These are phyloP conservation scores for Massarina eburnea DNA, from an alignment of 2,329 filamentous ascomycete genomes.

Conservation along the genomic window DNA sequence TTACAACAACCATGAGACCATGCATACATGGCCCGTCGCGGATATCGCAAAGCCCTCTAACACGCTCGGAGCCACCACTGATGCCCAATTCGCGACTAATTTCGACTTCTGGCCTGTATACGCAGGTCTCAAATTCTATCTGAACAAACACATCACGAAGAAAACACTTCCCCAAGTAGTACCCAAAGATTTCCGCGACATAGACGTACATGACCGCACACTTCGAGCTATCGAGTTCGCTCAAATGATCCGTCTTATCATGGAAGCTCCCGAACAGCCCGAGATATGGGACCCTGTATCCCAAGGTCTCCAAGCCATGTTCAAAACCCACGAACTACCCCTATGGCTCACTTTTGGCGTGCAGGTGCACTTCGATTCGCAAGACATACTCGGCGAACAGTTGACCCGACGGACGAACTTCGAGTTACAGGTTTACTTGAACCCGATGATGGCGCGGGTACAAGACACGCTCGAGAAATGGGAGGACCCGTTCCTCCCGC, in stretches of 20 bases:
- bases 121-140: not conserved
- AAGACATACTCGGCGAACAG: slow-evolving; percentile 4
- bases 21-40: not conserved
- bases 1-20: not conserved
- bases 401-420: not conserved
- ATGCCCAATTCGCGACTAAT: not conserved
- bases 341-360: slow-evolving; percentile 4
- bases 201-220: not conserved
- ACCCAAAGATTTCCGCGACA: not conserved
- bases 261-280: not conserved
- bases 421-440: not conserved
- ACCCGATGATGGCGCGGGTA: not conserved
- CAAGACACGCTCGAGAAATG: not conserved
- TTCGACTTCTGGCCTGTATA: slow-evolving; percentile 1
- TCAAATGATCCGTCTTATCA: not conserved
- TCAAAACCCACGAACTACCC: not conserved
- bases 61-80: not conserved
- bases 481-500: not conserved
- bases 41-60: slow-evolving; percentile 3
- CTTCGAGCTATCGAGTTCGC: not conserved
- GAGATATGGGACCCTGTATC: slow-evolving; percentile 1
- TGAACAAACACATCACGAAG: not conserved
- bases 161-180: slow-evolving; percentile 1
- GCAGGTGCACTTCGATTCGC: slow-evolving; percentile 3
- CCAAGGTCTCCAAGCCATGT: slow-evolving; percentile 1